Conservation (phyloP, 306 rosid species). For the Cucumis melo region DNA sequence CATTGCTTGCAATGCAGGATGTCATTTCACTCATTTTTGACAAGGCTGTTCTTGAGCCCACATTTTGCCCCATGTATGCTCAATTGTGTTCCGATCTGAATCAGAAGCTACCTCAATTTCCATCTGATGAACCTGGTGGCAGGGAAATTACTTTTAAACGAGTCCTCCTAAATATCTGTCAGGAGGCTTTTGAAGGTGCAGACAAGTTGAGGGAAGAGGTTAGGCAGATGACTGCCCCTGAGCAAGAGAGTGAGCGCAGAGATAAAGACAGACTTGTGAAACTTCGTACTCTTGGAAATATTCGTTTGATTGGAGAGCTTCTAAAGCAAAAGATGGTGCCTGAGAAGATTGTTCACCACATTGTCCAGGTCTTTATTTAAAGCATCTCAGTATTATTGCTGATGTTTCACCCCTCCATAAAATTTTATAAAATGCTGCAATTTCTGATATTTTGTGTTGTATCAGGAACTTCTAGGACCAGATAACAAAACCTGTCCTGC, state of each 20-base stretch:
- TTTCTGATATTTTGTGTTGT: conserved; percentile 9
- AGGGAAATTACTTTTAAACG: conserved; percentile 81
- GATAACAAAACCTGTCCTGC: conserved; percentile 77
- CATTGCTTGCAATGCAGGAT: conserved; percentile 42
- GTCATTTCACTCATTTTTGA: conserved; percentile 84
- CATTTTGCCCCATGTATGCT: conserved; percentile 98
- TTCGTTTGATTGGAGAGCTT: conserved; percentile 94
- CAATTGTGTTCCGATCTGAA: conserved; percentile 72
- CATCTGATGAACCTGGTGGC: conserved; percentile 84
- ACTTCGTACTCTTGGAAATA: conserved; percentile 90
- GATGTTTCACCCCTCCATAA: neutral
- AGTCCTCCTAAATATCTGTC: conserved; percentile 75
- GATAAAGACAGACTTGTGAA: conserved; percentile 76
- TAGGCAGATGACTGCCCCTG: conserved; percentile 77
- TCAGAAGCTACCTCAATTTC: conserved; percentile 75
- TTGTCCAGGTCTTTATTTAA: conserved; percentile 55
- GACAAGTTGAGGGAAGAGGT: conserved; percentile 69
- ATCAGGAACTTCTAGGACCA: conserved; percentile 81
- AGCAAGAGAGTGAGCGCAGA: conserved; percentile 70
- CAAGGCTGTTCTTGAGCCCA: conserved; percentile 95
- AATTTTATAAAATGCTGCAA: neutral
- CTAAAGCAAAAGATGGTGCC: conserved; percentile 98
- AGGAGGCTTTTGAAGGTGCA: conserved; percentile 97
- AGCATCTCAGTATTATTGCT: neutral
- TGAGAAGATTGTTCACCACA: conserved; percentile 92